A percentile compares a stretch with the other conserved stretches of the same genome.
These are phyloP conservation scores for Beauveria brongniartii DNA, from an alignment of 2,329 filamentous ascomycete species.

Conservation along the genomic window DNA sequence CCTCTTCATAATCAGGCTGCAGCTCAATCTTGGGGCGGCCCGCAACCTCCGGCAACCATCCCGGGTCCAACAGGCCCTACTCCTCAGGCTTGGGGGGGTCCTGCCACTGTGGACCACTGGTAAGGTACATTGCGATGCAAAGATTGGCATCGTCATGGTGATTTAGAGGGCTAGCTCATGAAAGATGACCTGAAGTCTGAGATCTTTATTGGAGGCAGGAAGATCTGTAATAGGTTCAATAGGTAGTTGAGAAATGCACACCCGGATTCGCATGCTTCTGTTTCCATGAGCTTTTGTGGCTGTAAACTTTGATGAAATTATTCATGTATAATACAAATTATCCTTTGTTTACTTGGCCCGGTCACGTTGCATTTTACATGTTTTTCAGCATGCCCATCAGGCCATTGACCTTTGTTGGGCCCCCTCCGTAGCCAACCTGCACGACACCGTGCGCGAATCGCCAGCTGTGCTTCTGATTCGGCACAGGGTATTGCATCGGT, in stretches of 20 bases:
- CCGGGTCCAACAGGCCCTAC: not conserved
- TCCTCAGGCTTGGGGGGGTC: slow-evolving; percentile 5
- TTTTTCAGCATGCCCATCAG: slow-evolving; percentile 36
- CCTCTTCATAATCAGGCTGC: not conserved
- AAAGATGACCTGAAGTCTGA: too few species aligned
- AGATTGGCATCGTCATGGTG: too few species aligned
- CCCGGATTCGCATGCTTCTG: not conserved
- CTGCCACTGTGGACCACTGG: not conserved
- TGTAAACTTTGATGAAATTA: not conserved
- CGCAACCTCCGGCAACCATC: not conserved
- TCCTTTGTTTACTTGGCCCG: not conserved
- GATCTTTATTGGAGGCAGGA: not conserved
- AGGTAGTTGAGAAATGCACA: not conserved
- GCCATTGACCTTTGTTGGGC: slow-evolving; percentile 30
- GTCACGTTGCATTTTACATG: slow-evolving; percentile 20
- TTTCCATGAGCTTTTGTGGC: not conserved
- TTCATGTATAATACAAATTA: not conserved
- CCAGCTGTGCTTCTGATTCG: slow-evolving; percentile 55
- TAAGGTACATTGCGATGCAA: not conserved
- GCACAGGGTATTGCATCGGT: slow-evolving; percentile 74
- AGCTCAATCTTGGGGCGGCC: not conserved
- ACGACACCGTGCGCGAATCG: slow-evolving; percentile 54
- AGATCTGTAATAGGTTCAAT: not conserved
- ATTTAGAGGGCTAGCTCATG: not conserved
- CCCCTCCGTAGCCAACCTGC: slow-evolving; percentile 49